Evolutionary conservation across 495 filamentous ascomycete genomes (phyloP).

Genomic region (Parmelia sp.): DNA sequence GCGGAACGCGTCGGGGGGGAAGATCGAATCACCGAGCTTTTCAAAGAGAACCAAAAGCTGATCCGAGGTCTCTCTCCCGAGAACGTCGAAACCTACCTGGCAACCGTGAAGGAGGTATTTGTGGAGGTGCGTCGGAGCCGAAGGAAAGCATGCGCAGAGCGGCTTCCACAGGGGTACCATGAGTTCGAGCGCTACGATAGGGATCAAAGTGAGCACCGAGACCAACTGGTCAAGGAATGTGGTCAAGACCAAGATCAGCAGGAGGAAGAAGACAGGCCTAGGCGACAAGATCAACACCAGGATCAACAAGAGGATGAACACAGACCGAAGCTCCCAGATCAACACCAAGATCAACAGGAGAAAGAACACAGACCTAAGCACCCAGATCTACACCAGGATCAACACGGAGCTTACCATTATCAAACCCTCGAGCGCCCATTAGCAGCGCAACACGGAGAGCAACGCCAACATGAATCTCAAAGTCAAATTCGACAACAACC

Average conservation of each 20-base stretch:
- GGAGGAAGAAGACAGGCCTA: rapidly evolving
- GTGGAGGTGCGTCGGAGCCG: background rate
- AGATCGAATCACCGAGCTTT: background rate
- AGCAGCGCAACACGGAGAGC: background rate
- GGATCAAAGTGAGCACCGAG: too few relatives aligned
- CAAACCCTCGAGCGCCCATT: too few relatives aligned
- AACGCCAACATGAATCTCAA: background rate
- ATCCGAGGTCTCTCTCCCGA: background rate
- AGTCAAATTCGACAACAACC: too few relatives aligned
- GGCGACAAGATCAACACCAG: background rate
- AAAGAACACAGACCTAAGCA: background rate
- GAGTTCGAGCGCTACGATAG: too few relatives aligned
- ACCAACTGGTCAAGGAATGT: background rate
- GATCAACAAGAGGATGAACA: background rate
- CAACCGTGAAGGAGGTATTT: background rate
- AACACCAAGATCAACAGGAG: background rate
- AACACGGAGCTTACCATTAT: background rate
- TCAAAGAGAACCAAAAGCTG: background rate
- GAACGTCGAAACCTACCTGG: background rate
- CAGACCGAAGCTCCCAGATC: background rate
- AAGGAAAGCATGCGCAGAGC: background rate
- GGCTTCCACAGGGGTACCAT: too few relatives aligned
- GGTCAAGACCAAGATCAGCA: background rate
- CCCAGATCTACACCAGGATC: background rate
- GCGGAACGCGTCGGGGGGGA: background rate